Evolutionary conservation across 805 yeast species (phyloP).

Genomic region (Saitoella complicata): DNA sequence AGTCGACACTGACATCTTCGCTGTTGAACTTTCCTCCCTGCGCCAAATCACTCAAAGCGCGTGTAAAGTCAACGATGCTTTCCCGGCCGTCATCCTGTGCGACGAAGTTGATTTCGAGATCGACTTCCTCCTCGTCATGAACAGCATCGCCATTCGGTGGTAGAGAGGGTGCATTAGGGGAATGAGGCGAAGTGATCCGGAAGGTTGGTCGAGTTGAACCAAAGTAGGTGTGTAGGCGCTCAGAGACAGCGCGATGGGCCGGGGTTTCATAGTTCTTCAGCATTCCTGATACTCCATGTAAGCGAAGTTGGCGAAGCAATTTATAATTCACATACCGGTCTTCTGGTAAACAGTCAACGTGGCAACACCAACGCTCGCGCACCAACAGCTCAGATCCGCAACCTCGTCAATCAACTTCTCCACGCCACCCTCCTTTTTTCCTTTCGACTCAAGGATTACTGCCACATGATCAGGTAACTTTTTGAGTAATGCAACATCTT

Average conservation of each 20-base stretch:
- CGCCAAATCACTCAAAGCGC: slow-evolving; percentile 66
- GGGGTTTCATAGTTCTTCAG: slow-evolving; percentile 13
- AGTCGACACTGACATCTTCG: slow-evolving; percentile 54
- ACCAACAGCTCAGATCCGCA: slow-evolving; percentile 73
- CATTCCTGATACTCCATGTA: slow-evolving; percentile 1
- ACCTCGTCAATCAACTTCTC: slow-evolving; percentile 65
- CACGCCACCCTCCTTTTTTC: slow-evolving; percentile 71
- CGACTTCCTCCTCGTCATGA: slow-evolving; percentile 30
- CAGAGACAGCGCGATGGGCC: slow-evolving; percentile 37
- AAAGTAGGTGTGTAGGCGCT: slow-evolving; percentile 52
- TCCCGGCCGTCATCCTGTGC: slow-evolving; percentile 76
- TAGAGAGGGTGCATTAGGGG: not conserved
- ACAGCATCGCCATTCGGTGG: not conserved
- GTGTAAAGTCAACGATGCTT: slow-evolving; percentile 74
- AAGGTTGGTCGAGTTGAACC: slow-evolving; percentile 56
- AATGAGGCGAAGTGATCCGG: slow-evolving; percentile 49
- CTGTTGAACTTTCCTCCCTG: slow-evolving; percentile 40
- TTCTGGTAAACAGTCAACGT: slow-evolving; percentile 61
- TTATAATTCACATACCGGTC: slow-evolving; percentile 47
- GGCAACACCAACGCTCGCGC: slow-evolving; percentile 72
- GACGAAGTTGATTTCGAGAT: slow-evolving; percentile 49
- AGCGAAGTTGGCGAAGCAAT: not conserved
- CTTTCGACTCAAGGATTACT: slow-evolving; percentile 54
- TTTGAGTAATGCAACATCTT: slow-evolving; percentile 53
- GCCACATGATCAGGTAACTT: slow-evolving; percentile 71